These are phyloP conservation scores for Phytophthora sojae DNA, from an alignment of 352 stramenopile genomes.

Conservation along the genomic window DNA sequence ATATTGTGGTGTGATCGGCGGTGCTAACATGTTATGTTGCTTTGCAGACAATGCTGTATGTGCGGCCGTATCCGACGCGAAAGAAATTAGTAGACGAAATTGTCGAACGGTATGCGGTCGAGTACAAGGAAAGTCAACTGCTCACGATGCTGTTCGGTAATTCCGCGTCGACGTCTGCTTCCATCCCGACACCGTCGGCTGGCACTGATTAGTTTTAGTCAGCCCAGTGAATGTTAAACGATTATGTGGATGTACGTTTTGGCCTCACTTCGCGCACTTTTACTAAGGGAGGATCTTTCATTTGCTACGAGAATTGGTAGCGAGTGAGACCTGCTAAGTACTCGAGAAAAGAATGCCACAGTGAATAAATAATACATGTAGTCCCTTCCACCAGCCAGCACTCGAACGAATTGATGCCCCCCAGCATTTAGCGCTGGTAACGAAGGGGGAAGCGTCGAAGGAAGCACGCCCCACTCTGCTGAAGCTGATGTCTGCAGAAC, in stretches of 20 bases:
- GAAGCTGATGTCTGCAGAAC: too few relatives aligned
- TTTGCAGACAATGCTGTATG: conserved; percentile 80
- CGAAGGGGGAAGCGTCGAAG: too few relatives aligned
- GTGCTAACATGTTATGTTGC: conserved; percentile 9
- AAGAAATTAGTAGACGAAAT: conserved; percentile 92
- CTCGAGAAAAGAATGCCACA: too few relatives aligned
- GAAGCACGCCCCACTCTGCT: too few relatives aligned
- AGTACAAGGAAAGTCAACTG: conserved; percentile 89
- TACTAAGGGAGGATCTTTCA: too few relatives aligned
- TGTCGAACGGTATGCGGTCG: conserved; percentile 83
- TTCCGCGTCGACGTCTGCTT: conserved; percentile 29
- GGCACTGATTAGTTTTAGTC: conserved; percentile 22
- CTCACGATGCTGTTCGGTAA: conserved; percentile 80
- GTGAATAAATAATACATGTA: too few relatives aligned
- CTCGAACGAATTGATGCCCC: too few relatives aligned
- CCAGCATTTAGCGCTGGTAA: too few relatives aligned
- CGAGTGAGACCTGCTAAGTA: too few relatives aligned
- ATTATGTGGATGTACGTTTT: conserved; percentile 1
- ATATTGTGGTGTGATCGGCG: neutral
- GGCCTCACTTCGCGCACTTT: too few relatives aligned
- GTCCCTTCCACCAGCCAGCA: too few relatives aligned
- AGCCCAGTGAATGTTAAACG: conserved; percentile 18
- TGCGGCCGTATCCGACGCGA: conserved; percentile 85
- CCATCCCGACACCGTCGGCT: conserved; percentile 22
- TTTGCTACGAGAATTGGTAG: too few relatives aligned